A percentile compares a stretch with the other conserved stretches of the same genome.
Evolutionary conservation across 176 grass and related monocot species (phyloP).

Genomic region (Oryza longistaminata): DNA sequence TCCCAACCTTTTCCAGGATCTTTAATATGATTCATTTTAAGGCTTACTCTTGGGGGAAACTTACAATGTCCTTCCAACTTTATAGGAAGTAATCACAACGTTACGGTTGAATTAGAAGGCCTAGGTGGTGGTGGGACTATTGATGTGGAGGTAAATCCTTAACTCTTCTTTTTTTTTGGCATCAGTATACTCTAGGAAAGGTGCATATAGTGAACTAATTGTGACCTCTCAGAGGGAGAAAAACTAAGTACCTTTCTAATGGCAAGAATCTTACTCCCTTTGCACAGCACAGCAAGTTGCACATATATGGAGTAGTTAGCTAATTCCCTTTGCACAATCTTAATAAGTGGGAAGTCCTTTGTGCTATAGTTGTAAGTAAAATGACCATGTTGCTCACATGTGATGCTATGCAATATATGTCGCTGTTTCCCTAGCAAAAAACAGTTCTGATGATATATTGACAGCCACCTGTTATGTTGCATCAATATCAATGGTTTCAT

Average conservation of each 20-base stretch:
- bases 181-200: neutral
- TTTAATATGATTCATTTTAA: constrained; percentile 22
- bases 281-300: constrained; percentile 14
- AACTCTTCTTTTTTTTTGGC: neutral
- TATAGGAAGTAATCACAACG: constrained; percentile 71
- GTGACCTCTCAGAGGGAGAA: constrained; percentile 3
- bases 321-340: neutral
- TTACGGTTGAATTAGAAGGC: constrained; percentile 69
- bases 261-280: neutral
- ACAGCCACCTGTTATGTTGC: constrained; percentile 17
- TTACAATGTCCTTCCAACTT: constrained; percentile 24
- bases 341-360: neutral
- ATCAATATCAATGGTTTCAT: constrained; percentile 21
- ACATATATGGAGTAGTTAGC: neutral
- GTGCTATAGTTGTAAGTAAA: constrained; percentile 9
- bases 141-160: constrained; percentile 69
- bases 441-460: constrained; percentile 20
- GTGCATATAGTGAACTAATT: constrained; percentile 10
- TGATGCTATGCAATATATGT: constrained; percentile 18
- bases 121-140: constrained; percentile 76
- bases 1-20: constrained; percentile 6
- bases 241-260: neutral
- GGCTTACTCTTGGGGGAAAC: constrained; percentile 14
- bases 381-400: neutral
- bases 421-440: constrained; percentile 2